Conservation (phyloP, 2,329 filamentous ascomycete species). For the Dothiorella sarmentorum region DNA sequence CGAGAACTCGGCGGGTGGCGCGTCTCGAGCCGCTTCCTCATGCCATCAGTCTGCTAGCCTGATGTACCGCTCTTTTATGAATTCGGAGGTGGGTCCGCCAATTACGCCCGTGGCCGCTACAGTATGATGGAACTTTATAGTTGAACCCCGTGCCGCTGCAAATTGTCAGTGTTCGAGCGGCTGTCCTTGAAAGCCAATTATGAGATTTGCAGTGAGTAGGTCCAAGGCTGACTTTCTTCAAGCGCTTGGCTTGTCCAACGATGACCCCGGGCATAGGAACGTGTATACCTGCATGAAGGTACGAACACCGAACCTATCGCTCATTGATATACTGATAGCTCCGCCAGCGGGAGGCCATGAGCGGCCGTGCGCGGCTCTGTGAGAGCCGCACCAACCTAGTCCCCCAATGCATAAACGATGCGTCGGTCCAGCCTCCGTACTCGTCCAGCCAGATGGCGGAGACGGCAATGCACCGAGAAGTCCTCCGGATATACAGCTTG, state of each 20-base stretch:
- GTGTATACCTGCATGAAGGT: slow-evolving; percentile 45
- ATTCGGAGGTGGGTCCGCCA: too few relatives aligned
- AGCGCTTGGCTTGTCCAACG: slow-evolving; percentile 40
- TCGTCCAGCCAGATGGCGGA: slow-evolving; percentile 47
- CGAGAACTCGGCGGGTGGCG: background rate
- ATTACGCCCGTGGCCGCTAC: too few relatives aligned
- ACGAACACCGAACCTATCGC: slow-evolving; percentile 3
- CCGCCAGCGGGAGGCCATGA: background rate
- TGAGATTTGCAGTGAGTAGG: slow-evolving; percentile 1
- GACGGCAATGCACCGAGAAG: slow-evolving; percentile 45
- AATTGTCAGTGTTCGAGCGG: too few relatives aligned
- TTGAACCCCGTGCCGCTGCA: too few relatives aligned
- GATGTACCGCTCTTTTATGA: too few relatives aligned
- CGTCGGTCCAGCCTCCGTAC: slow-evolving; percentile 35
- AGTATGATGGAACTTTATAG: too few relatives aligned
- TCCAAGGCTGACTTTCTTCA: slow-evolving; percentile 39
- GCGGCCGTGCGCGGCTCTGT: background rate
- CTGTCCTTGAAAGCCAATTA: too few relatives aligned
- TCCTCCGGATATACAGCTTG: slow-evolving; percentile 39
- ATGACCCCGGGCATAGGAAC: slow-evolving; percentile 32
- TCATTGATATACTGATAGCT: background rate
- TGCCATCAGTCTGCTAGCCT: too few relatives aligned
- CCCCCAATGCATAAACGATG: slow-evolving; percentile 26
- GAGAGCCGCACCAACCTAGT: background rate
- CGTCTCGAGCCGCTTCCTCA: too few relatives aligned